Evolutionary conservation across 108 stramenopile genomes (phyloP), one percentile per base, ranked within the genome.

Genomic region (Pseudonitzschia pungens): DNA sequence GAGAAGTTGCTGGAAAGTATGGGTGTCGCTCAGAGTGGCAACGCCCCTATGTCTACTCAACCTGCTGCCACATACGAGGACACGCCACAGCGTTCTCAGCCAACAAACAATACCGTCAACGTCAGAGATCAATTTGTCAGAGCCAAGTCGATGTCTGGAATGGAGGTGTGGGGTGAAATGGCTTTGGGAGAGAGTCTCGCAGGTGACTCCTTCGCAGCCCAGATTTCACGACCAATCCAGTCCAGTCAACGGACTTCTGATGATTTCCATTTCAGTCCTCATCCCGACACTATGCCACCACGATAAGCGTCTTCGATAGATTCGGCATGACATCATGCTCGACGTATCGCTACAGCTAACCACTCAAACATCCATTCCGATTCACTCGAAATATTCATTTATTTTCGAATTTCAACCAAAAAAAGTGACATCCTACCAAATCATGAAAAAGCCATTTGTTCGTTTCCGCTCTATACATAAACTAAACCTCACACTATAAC

Each of bases 251-350:
- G n/a, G 12, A n/a, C 54, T 4, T 50, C 68, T 2, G 40, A 80
- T 70, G 91, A 87, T 29, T 96, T 93, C 69, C 86, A 89, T 11
- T 96, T 96, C 71, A 87, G 81, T 53, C 60, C 60, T 29, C 89
- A 90, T 60, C 95, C 95, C n/a, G 92, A 92, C 53, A 78, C 78
- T 0, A 93, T 96, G 92, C 95, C 95, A 27, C 95, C 95, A 57
- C 81, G 92, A 76, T 93, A 77, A 43, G 36, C 36, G 36, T 36
- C 36, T 36, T 36, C 36, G 36, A 6, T 6, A 36, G 26, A 16
- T 45, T 11, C 65, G 32, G 42, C 32, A 51, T 51, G 50, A 51
- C 20, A 3, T 51, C 50, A 7, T 51, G 12, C 20, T 24, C 54
- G 54, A 21, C 12, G 9, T 55, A 20, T 24, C 24, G 20, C 54